Evolutionary conservation across 75 land plant genomes (phyloP).

Genomic region (Azolla pinnata): DNA sequence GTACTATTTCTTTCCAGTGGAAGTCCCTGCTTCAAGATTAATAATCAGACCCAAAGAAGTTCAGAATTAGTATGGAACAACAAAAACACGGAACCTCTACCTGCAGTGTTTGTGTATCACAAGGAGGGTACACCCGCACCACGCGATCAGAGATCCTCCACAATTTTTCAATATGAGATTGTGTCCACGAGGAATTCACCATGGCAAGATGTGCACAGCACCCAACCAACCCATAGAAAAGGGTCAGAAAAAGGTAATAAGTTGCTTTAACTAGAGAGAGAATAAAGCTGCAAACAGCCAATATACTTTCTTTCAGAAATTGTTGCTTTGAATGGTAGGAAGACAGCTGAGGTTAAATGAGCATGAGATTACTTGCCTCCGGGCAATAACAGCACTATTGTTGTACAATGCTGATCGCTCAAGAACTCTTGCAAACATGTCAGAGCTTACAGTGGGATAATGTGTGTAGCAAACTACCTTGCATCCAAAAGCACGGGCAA

Average conservation of each 20-base stretch:
- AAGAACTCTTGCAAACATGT: constrained; percentile 83
- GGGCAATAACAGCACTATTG: constrained; percentile 59
- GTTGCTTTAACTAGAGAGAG: constrained; percentile 57
- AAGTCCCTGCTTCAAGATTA: constrained; percentile 78
- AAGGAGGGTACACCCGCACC: constrained; percentile 89
- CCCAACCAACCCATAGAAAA: constrained; percentile 87
- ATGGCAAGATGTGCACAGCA: constrained; percentile 70
- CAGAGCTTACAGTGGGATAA: constrained; percentile 94
- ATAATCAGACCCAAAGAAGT: too few species aligned
- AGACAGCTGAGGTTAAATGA: too few species aligned
- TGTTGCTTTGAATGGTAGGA: too few species aligned
- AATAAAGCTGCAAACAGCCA: constrained; percentile 44
- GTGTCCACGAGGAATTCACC: constrained; percentile 99
- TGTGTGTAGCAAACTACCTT: constrained; percentile 90
- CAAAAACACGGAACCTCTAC: too few species aligned
- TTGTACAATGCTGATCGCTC: constrained; percentile 62
- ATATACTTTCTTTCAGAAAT: neutral
- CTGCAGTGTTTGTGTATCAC: constrained; percentile 87
- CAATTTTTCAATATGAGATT: constrained; percentile 61
- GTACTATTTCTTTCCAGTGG: constrained; percentile 51
- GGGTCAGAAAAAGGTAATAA: constrained; percentile 63
- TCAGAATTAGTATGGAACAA: too few species aligned
- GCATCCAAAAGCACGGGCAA: constrained; percentile 90
- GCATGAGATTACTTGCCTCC: constrained; percentile 77
- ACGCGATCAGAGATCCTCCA: constrained; percentile 66